These are phyloP conservation scores for Chlorella sorokiniana DNA, from an alignment of 139 green algal genomes.

Conservation along the genomic window DNA sequence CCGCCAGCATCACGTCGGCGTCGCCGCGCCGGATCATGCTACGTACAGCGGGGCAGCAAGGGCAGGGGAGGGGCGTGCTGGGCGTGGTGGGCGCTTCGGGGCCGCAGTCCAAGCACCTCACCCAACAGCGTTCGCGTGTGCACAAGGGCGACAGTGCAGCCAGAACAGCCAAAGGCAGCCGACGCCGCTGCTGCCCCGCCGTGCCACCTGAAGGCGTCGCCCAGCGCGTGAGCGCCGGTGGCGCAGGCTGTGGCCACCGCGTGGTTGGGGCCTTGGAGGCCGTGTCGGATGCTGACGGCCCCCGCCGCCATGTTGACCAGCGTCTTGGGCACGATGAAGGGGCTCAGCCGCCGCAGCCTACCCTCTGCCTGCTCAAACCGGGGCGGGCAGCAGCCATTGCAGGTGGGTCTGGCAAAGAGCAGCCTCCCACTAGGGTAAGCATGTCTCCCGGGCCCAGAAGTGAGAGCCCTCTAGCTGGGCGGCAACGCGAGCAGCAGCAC, in stretches of 20 bases:
- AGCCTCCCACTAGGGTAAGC: neutral
- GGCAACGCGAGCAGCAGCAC: neutral
- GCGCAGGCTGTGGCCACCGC: slow-evolving; percentile 76
- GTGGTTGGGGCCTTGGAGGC: slow-evolving; percentile 84
- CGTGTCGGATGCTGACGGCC: slow-evolving; percentile 80
- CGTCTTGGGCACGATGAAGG: slow-evolving; percentile 93
- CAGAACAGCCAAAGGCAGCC: neutral
- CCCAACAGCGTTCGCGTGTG: no score
- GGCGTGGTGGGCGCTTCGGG: neutral
- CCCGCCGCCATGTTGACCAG: slow-evolving; percentile 94
- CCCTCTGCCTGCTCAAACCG: slow-evolving; percentile 25
- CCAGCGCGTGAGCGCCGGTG: slow-evolving; percentile 71
- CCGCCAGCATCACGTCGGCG: slow-evolving; percentile 90
- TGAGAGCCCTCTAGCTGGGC: neutral
- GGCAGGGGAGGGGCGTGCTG: neutral
- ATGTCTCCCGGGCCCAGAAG: neutral
- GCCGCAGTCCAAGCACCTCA: no score
- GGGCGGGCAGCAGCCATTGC: neutral
- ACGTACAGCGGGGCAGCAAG: neutral
- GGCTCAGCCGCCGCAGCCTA: slow-evolving; percentile 72
- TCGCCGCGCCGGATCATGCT: slow-evolving; percentile 82
- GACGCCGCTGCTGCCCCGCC: neutral
- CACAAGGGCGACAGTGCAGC: neutral
- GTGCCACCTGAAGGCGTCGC: slow-evolving; percentile 71
- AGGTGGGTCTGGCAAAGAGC: no score